These are phyloP conservation scores for Aspergillus pseudonomiae DNA, from an alignment of 2,329 filamentous ascomycete species.

Conservation along the genomic window DNA sequence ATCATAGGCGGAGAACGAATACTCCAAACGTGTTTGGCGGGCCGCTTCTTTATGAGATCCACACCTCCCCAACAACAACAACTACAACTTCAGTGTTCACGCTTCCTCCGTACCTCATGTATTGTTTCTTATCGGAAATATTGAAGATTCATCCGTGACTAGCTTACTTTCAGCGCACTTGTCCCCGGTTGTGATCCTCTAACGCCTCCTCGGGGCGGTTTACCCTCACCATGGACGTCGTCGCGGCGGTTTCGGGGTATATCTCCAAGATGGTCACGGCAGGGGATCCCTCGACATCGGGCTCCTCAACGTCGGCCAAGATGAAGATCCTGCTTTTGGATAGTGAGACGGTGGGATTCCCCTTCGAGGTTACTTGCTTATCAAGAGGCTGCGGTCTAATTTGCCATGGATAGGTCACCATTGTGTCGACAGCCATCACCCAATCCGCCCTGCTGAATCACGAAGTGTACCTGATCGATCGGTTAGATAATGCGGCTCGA, in stretches of 20 bases:
- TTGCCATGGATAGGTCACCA: constrained; percentile 63
- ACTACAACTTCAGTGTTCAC: no score
- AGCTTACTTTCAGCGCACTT: constrained; percentile 2
- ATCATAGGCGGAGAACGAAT: not conserved
- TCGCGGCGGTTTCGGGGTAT: constrained; percentile 90
- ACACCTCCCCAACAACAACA: not conserved
- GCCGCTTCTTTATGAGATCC: not conserved
- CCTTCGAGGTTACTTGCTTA: constrained; percentile 20
- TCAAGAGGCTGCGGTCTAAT: constrained; percentile 23
- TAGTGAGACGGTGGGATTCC: constrained; percentile 75
- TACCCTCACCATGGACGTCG: constrained; percentile 76
- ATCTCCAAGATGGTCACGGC: constrained; percentile 93
- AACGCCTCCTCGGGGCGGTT: constrained; percentile 13
- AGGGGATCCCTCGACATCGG: constrained; percentile 66
- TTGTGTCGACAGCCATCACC: constrained; percentile 92
- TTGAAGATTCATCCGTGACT: not conserved
- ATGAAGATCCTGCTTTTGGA: constrained; percentile 98
- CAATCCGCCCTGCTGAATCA: constrained; percentile 94
- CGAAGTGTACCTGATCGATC: constrained; percentile 97
- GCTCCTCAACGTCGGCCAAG: constrained; percentile 70
- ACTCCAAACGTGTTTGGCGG: not conserved
- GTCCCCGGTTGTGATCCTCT: not conserved
- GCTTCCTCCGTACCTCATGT: not conserved
- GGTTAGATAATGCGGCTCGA: constrained; percentile 82
- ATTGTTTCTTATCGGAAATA: constrained; percentile 1